Evolutionary conservation across 208 protist genomes (phyloP), one percentile per base, ranked within the genome.

Genomic region (Trypanosomatidae sp.): DNA sequence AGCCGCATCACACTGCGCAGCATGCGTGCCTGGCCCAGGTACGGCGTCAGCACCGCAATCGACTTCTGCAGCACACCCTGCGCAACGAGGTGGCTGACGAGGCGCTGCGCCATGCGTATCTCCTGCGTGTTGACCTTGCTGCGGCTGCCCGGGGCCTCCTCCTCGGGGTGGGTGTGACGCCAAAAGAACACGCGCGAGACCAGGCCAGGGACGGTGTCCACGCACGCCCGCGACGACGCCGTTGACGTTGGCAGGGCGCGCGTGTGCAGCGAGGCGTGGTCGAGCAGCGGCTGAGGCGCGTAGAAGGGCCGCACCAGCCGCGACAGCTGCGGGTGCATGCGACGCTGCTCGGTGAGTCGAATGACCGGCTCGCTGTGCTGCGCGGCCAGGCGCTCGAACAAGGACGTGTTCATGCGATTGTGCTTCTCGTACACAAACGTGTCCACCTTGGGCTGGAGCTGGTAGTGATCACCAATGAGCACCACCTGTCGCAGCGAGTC

Each of bases 1-100:
- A 89, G 40, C 4, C 79, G 77, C 47, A 93, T 48, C 25, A 70
- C 57, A 13, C 71, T 88, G 21, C 74, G 77, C 26, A 95, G 61
- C 56, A 85, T 66, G 26, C 71, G 60, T 41, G 58, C 74, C 65
- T 98, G 96, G 0, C 92, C 96, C 15, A 94, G 54, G 57, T 98
- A 98, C 0, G 93, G 92, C 20, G 92, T 96, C 41, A 98, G 71
- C 5, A 98, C 71, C 0, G 88, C 94, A 27, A 97, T 94, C 15
- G 76, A 83, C 35, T 65, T 65, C 59, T 88, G 84, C 63, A 71
- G 42, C n/a, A 92, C 76, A n/a, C 82, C 82, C 28, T 92, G 65
- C n/a, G 60, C 57, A 15, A 74, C 65, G 33, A 93, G 61, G 56
- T 92, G 84, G 6, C 42, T 25, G 19, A 91, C 71, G 23, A 89